These are phyloP conservation scores for Tremellales sp. DNA, from an alignment of 1,284 basidiomycete genomes.

Conservation along the genomic window DNA sequence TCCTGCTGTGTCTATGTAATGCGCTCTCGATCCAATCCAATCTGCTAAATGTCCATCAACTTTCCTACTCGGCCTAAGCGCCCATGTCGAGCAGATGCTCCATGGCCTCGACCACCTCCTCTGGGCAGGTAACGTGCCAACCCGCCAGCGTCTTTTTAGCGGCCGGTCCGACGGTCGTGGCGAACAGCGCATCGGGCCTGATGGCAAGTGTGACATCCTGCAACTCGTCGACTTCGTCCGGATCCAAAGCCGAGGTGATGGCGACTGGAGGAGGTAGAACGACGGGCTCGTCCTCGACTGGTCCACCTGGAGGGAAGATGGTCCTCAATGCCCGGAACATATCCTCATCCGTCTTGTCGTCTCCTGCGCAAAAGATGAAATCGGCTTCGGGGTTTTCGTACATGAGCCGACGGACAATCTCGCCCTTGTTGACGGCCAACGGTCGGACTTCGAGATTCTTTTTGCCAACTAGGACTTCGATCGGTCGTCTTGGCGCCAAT, in stretches of 20 bases:
- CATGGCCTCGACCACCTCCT: constrained; percentile 46
- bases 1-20: too few species aligned
- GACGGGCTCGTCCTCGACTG: constrained; percentile 50
- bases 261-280: constrained; percentile 68
- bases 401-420: constrained; percentile 90
- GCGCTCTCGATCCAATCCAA: too few species aligned
- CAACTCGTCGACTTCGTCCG: constrained; percentile 46
- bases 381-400: constrained; percentile 90
- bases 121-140: constrained; percentile 73
- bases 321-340: constrained; percentile 83
- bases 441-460: constrained; percentile 98
- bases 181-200: constrained; percentile 68
- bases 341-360: constrained; percentile 98
- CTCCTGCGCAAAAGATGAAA: constrained; percentile 95
- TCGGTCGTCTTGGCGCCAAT: constrained; percentile 77
- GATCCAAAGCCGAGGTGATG: constrained; percentile 55
- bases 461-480: constrained; percentile 91
- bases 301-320: constrained; percentile 50
- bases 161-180: constrained; percentile 78
- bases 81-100: constrained; percentile 28
- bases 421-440: constrained; percentile 93
- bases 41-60: neutral
- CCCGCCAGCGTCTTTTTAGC: constrained; percentile 80
- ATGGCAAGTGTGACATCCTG: constrained; percentile 63
- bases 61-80: neutral